Conservation (phyloP, 768 basidiomycete species). For the Pleurotus cornucopiae region DNA sequence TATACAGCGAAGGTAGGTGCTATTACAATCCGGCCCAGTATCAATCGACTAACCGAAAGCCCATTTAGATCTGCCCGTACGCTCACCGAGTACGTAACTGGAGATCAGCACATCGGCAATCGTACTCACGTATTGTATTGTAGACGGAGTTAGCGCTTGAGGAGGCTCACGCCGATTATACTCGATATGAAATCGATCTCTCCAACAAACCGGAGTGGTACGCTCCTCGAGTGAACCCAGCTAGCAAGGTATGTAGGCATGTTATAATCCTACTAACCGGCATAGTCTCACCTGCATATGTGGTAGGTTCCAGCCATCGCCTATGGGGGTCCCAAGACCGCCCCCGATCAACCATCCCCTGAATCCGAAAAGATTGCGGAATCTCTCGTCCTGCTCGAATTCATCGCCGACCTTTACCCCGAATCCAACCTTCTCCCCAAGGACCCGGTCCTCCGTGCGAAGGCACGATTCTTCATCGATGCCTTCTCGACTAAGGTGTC, state of each 20-base stretch:
- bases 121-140: neutral
- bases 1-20: slow-evolving; percentile 1
- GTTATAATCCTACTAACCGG: neutral
- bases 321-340: slow-evolving; percentile 56
- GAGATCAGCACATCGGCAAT: neutral
- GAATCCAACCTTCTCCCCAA: slow-evolving; percentile 43
- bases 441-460: slow-evolving; percentile 53
- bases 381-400: slow-evolving; percentile 62
- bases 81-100: slow-evolving; percentile 1
- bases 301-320: slow-evolving; percentile 52
- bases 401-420: slow-evolving; percentile 58
- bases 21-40: neutral
- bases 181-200: slow-evolving; percentile 54
- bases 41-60: too few species aligned
- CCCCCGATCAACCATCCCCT: slow-evolving; percentile 53
- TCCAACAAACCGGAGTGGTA: slow-evolving; percentile 70
- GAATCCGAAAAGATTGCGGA: slow-evolving; percentile 61
- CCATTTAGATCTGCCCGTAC: neutral
- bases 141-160: slow-evolving; percentile 60
- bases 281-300: neutral
- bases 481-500: slow-evolving; percentile 41
- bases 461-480: slow-evolving; percentile 62
- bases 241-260: slow-evolving; percentile 48
- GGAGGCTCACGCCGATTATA: slow-evolving; percentile 47
- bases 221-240: slow-evolving; percentile 59